Evolutionary conservation across 2,329 filamentous ascomycete genomes (phyloP), one percentile per base, ranked within the genome.

Genomic region (Amphichorda felina): DNA sequence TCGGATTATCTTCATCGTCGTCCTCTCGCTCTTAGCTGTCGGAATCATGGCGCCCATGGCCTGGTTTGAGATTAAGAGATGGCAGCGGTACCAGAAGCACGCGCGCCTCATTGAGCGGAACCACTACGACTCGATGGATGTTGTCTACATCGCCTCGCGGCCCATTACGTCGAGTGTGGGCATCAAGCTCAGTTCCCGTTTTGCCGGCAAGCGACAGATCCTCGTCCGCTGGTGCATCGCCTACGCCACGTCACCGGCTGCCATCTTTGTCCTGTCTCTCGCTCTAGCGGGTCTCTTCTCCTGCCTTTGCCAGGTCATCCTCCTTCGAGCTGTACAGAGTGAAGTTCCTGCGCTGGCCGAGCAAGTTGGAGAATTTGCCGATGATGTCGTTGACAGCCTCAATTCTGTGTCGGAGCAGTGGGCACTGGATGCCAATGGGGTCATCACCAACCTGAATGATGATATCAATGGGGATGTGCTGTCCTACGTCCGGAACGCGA

Each of bases 401-500:
- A 72, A 82, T 49, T 74, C 78, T 40, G 79, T 83, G 7, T 93
- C 85, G 19, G 66, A 70, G 39, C 63, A 73, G 41, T 95, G 88
- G 88, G 78, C 87, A 5, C 61, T 68, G 38, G 77, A 78, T 36
- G 80, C 84, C 45, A 94, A 94, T 57, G 58, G 65, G 8, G 81
- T 80, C 35, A 78, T 94, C 48, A 64, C 54, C 19, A 67, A 74
- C 9, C 70, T 88, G 52, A 89, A 87, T 56, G 53, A 66, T 38
- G 75, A 84, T 22, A 76, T 98, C 57, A 98, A 96, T 61, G 53
- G 79, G 27, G 78, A 95, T 42, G 66, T 98, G 17, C 76, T 96
- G 42, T 80, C 81, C 40, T 93, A 89, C 72, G 88, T 96, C 31
- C 80, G 79, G 39, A 88, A 80, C 35, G 84, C 82, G 22, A 95